Percentiles rank a stretch among this genome's conserved stretches.
Evolutionary conservation across 164 flowering plant species (phyloP).

Genomic region (Amborella trichopoda): DNA sequence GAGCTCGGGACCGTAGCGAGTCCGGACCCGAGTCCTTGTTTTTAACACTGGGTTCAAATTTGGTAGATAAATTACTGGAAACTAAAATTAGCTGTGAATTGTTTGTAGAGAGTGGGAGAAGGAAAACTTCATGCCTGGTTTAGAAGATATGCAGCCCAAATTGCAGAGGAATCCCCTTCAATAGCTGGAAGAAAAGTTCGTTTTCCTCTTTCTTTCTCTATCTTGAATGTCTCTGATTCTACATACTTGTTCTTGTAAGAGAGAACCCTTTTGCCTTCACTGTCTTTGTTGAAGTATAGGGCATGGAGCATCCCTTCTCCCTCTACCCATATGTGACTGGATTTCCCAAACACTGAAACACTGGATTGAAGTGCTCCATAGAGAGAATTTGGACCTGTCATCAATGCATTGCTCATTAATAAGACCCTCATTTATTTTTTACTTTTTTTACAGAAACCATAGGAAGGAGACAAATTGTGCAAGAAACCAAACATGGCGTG

Average conservation of each 20-base stretch:
- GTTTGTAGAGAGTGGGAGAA: no score
- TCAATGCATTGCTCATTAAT: no score
- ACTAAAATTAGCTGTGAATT: no score
- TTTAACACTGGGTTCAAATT: no score
- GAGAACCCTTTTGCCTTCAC: constrained; percentile 23
- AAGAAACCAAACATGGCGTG: not conserved
- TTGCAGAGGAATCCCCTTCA: constrained; percentile 38
- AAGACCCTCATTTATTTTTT: not conserved
- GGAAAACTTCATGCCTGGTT: constrained; percentile 17
- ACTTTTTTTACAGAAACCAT: not conserved
- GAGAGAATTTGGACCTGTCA: constrained; percentile 61
- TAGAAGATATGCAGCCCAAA: constrained; percentile 27
- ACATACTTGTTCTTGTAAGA: constrained; percentile 47
- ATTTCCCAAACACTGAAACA: constrained; percentile 35
- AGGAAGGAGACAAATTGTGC: not conserved
- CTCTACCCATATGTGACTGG: constrained; percentile 47
- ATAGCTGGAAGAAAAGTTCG: constrained; percentile 40
- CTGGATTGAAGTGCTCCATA: constrained; percentile 45
- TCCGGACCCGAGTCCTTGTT: no score
- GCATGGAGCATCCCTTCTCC: constrained; percentile 78
- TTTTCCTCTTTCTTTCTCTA: constrained; percentile 28
- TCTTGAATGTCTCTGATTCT: constrained; percentile 35
- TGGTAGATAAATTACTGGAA: no score
- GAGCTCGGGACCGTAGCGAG: no score
- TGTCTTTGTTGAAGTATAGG: constrained; percentile 27